Conservation (phyloP, 2,329 filamentous ascomycete species). For the Phoma sp. region DNA sequence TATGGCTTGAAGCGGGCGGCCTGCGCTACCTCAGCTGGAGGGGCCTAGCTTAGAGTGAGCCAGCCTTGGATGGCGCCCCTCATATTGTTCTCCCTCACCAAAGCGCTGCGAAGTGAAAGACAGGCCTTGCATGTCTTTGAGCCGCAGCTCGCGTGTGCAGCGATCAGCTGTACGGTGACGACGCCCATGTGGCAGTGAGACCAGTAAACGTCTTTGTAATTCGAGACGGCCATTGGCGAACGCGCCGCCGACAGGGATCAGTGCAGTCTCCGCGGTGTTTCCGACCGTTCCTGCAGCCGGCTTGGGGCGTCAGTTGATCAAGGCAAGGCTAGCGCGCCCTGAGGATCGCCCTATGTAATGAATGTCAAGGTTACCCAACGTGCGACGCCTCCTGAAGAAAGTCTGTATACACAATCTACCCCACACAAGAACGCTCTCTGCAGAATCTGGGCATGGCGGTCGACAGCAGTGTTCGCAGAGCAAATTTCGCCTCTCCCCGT, state of each 20-base stretch:
- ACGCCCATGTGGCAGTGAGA: conserved; percentile 10
- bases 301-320: conserved; percentile 11
- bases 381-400: conserved; percentile 17
- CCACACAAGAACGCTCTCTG: neutral
- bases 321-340: conserved; percentile 13
- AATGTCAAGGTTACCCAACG: conserved; percentile 10
- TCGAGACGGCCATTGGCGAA: conserved; percentile 19
- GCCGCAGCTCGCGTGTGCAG: conserved; percentile 1
- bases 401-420: neutral
- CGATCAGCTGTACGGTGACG: conserved; percentile 11
- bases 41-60: too few species aligned
- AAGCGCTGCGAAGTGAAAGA: neutral
- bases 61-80: neutral
- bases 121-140: conserved; percentile 3
- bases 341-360: conserved; percentile 7
- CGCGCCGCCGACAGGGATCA: conserved; percentile 18
- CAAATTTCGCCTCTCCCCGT: conserved; percentile 31
- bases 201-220: conserved; percentile 14
- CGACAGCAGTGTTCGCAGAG: conserved; percentile 34
- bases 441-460: conserved; percentile 26
- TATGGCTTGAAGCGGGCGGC: too few species aligned
- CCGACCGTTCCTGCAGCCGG: conserved; percentile 17
- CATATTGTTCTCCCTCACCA: conserved; percentile 11
- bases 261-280: conserved; percentile 1
- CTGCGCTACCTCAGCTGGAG: too few species aligned